phyloP scores from a whole-genome alignment of 805 yeast genomes.

The Grigorovia yakushimaensis region DNA sequence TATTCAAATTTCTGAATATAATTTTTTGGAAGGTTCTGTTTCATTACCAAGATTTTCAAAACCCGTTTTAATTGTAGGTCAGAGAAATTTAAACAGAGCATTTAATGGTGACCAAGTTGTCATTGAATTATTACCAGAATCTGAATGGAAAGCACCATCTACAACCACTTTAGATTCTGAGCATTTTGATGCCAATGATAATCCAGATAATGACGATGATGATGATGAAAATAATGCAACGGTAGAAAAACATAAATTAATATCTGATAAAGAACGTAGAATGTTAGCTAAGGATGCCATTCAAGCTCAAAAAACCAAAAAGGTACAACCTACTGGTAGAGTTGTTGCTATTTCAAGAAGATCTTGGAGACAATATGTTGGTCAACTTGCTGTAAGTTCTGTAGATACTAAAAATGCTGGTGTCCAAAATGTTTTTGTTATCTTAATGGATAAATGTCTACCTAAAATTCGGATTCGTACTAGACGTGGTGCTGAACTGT shows the following conservation, averaged over 20 bases:
- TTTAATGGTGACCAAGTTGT: constrained; percentile 89
- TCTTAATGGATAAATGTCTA: constrained; percentile 78
- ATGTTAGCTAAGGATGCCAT: constrained; percentile 70
- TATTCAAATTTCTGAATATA: constrained; percentile 72
- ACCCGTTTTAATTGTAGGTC: constrained; percentile 74
- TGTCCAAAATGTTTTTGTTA: constrained; percentile 69
- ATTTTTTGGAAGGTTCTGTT: constrained; percentile 80
- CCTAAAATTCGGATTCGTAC: constrained; percentile 85
- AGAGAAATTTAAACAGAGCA: constrained; percentile 78
- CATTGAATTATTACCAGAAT: constrained; percentile 77
- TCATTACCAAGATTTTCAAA: constrained; percentile 61
- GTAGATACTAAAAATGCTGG: constrained; percentile 53
- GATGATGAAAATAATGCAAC: constrained; percentile 37
- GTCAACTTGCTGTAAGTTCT: constrained; percentile 76
- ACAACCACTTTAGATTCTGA: constrained; percentile 70
- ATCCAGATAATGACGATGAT: constrained; percentile 43
- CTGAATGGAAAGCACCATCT: constrained; percentile 83
- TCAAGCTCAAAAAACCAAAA: constrained; percentile 41
- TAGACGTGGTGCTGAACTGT: constrained; percentile 68
- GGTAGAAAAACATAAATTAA: constrained; percentile 34
- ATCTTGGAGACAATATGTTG: constrained; percentile 94
- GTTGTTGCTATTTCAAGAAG: constrained; percentile 83
- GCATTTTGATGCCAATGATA: constrained; percentile 46
- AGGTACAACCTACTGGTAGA: constrained; percentile 83
- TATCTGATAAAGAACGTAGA: constrained; percentile 38